Evolutionary conservation across 1,284 basidiomycete genomes (phyloP), one percentile per base, ranked within the genome.

Genomic region (Omphalotus olearius): DNA sequence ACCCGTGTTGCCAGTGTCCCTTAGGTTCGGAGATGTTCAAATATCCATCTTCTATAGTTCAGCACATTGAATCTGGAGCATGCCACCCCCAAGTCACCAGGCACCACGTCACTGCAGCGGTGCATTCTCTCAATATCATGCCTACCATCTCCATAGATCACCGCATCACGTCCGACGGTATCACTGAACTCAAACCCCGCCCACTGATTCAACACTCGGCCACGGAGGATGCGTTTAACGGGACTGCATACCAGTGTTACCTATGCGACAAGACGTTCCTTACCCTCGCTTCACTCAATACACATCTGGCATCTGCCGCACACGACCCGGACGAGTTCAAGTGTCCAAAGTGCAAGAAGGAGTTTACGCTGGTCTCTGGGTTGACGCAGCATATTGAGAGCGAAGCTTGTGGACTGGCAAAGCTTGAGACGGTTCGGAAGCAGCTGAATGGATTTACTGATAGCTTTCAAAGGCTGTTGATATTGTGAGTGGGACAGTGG

Each of bases 311-410:
- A 46, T 74, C 72, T 30, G 62, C 75, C 0, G 64, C 64, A 9
- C 75, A 78, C 55, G 68, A 72, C 51, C 58, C 54, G 17, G 60
- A 70, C 45, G 66, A 70, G 55, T 75, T 75, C 61, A 65, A 59
- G 50, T 78, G 75, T 54, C 74, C 74, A 23, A 69, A 68, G 54
- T 74, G 73, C 58, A 61, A 60, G 45, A 56, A 26, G 26, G 52
- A 63, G 57, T 71, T 68, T 55, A 65, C 60, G 51, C 52, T 71
- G 10, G 58, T 74, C 23, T 73, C 70, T 6, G 68, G 63, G 6
- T 55, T 75, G 35, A 62, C 71, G 18, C 69, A 70, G 52, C 73
- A 75, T 57, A 60, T 75, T 28, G 73, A 75, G 61, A 71, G 68
- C 50, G 68, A 62, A 20, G 45, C 51, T 1, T 74, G 71, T 53